These are phyloP conservation scores for Penicillium sp. DNA, from an alignment of 2,329 filamentous ascomycete species.

Conservation along the genomic window DNA sequence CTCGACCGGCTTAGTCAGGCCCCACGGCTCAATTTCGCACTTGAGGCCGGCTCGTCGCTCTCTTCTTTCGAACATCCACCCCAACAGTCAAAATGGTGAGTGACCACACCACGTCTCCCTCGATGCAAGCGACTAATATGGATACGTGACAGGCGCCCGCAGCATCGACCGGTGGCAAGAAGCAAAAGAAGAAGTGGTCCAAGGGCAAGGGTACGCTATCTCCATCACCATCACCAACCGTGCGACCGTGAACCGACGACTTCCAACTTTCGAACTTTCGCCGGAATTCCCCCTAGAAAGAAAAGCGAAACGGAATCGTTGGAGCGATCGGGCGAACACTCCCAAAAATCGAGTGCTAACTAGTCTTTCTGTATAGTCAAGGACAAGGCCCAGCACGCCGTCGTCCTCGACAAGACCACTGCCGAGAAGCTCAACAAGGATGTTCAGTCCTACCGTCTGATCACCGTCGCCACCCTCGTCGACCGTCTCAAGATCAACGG, in stretches of 20 bases:
- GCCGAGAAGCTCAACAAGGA: constrained; percentile 99
- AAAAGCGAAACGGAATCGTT: constrained; percentile 16
- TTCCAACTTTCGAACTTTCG: constrained; percentile 21
- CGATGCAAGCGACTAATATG: constrained; percentile 16
- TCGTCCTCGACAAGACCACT: constrained; percentile 97
- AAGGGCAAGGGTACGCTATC: constrained; percentile 55
- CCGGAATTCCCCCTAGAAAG: constrained; percentile 5
- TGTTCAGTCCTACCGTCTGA: constrained; percentile 99
- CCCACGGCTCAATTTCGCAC: constrained; percentile 28
- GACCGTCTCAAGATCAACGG: constrained; percentile 99
- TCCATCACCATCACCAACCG: constrained; percentile 23
- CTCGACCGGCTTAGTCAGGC: constrained; percentile 22
- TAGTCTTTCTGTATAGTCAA: constrained; percentile 67
- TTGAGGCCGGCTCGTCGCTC: constrained; percentile 16
- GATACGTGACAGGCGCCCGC: constrained; percentile 42
- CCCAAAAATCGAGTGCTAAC: constrained; percentile 22
- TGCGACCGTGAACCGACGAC: constrained; percentile 22
- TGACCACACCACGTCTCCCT: constrained; percentile 7
- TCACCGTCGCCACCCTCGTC: constrained; percentile 97
- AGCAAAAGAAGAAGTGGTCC: constrained; percentile 59
- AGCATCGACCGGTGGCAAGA: constrained; percentile 51
- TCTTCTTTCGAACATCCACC: constrained; percentile 26
- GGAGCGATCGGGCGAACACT: constrained; percentile 8
- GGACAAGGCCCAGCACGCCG: constrained; percentile 99
- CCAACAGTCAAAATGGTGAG: constrained; percentile 28